phyloP scores from a whole-genome alignment of 768 basidiomycete genomes.

The Collybiopsis luxurians region DNA sequence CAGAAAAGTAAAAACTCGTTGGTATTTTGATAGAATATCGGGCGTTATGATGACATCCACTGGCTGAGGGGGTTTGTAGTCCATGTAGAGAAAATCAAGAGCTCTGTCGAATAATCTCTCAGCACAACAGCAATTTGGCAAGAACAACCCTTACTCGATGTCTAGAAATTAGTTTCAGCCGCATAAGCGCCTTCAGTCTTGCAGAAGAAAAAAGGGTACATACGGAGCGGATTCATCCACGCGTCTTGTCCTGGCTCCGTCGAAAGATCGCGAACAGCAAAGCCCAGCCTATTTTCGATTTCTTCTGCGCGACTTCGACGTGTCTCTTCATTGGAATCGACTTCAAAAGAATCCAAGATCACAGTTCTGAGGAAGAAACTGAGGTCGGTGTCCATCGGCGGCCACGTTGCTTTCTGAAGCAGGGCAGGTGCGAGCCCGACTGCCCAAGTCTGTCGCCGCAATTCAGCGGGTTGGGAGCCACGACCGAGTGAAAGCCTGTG shows the following conservation, averaged over 20 bases:
- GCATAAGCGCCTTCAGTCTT: background rate
- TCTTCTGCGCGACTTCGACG: conserved; percentile 45
- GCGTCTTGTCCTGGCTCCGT: conserved; percentile 61
- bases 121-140: background rate
- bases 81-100: conserved; percentile 85
- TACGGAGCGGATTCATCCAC: conserved; percentile 83
- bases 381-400: conserved; percentile 81
- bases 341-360: conserved; percentile 75
- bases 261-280: conserved; percentile 76
- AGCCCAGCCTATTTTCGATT: conserved; percentile 76
- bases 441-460: conserved; percentile 43
- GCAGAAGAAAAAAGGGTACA: conserved; percentile 30
- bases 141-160: conserved; percentile 27
- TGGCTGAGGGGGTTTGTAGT: conserved; percentile 85
- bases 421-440: conserved; percentile 74
- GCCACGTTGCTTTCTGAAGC: conserved; percentile 78
- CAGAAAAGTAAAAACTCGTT: conserved; percentile 77
- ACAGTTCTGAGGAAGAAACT: conserved; percentile 83
- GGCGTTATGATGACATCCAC: conserved; percentile 71
- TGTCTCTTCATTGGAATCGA: conserved; percentile 27
- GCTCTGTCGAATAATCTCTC: conserved; percentile 45
- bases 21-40: conserved; percentile 78
- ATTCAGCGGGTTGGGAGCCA: conserved; percentile 22
- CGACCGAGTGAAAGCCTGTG: conserved; percentile 16
- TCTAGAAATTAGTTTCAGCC: conserved; percentile 15